Percentiles rank a stretch among this genome's conserved stretches.
phyloP scores from a whole-genome alignment of 2,329 filamentous ascomycete species.

The Bimuria novae-zelandiae region DNA sequence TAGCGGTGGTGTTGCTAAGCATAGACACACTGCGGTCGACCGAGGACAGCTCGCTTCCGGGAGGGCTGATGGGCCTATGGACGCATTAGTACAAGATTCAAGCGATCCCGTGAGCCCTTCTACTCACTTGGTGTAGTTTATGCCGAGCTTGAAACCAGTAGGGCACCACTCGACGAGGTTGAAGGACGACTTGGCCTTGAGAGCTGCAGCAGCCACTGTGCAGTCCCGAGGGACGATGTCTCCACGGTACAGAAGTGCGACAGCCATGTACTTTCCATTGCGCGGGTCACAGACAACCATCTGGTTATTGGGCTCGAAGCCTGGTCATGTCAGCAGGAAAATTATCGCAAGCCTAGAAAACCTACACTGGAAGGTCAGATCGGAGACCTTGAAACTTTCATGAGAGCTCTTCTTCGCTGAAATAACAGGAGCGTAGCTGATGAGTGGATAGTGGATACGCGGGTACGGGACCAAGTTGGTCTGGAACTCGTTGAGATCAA shows the following conservation, averaged over 20 bases:
- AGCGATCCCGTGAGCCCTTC: background rate
- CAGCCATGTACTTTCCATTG: constrained; percentile 78
- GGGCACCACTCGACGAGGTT: constrained; percentile 78
- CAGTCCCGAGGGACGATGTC: constrained; percentile 73
- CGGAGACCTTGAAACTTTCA: constrained; percentile 85
- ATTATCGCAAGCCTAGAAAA: constrained; percentile 8
- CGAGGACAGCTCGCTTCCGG: constrained; percentile 95
- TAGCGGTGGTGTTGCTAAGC: constrained; percentile 76
- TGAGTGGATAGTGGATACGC: constrained; percentile 74
- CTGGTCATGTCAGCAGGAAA: constrained; percentile 48
- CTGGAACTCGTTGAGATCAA: constrained; percentile 78
- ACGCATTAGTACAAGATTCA: constrained; percentile 29
- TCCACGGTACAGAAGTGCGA: constrained; percentile 72
- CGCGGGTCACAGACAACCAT: constrained; percentile 77
- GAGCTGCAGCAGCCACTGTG: constrained; percentile 66
- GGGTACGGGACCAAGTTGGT: constrained; percentile 76
- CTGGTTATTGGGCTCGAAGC: constrained; percentile 79
- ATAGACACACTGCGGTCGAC: constrained; percentile 93
- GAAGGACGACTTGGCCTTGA: constrained; percentile 74
- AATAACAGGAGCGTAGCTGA: constrained; percentile 73
- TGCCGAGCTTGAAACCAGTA: constrained; percentile 75
- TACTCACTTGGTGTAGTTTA: constrained; percentile 67
- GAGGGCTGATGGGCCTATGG: constrained; percentile 89
- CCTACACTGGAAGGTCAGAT: constrained; percentile 73
- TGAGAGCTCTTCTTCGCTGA: constrained; percentile 77